Percentiles rank a stretch among this genome's conserved stretches.
Conservation (phyloP, 139 green algal genomes). For the Diplosphaera chodatii region DNA sequence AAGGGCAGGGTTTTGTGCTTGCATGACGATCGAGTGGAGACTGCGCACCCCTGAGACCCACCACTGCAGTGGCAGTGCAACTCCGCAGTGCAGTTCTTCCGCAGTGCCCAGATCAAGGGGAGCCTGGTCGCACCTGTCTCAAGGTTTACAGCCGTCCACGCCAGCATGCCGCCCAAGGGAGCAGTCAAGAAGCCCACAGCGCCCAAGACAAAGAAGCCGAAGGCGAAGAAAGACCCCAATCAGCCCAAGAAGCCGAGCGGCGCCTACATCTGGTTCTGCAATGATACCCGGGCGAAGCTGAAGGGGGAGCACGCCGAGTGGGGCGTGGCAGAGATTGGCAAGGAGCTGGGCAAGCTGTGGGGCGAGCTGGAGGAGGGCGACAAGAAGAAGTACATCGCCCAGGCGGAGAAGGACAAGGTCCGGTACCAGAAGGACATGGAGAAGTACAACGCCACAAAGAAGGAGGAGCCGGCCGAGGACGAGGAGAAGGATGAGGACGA, state of each 20-base stretch:
- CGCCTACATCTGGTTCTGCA: constrained; percentile 68
- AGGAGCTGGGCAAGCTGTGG: constrained; percentile 42
- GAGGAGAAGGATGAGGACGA: not conserved
- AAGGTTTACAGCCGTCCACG: too few species aligned
- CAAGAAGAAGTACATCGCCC: constrained; percentile 16
- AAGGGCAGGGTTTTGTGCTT: too few species aligned
- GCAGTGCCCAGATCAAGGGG: too few species aligned
- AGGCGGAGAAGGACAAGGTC: constrained; percentile 41
- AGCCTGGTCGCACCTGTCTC: too few species aligned
- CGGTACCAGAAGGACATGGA: constrained; percentile 31
- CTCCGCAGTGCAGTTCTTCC: too few species aligned
- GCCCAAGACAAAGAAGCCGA: not conserved
- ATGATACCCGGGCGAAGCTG: constrained; percentile 40
- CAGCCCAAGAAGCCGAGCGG: constrained; percentile 49
- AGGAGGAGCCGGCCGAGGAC: not conserved
- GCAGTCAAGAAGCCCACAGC: not conserved
- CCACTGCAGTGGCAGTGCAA: too few species aligned
- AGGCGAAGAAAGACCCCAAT: constrained; percentile 22
- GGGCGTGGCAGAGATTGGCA: constrained; percentile 36
- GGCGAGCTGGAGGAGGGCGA: constrained; percentile 33
- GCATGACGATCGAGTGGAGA: too few species aligned
- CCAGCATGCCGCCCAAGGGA: not conserved
- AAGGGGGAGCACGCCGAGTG: constrained; percentile 31
- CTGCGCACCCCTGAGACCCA: too few species aligned
- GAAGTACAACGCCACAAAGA: constrained; percentile 2